phyloP scores from a whole-genome alignment of 208 protist genomes.

The Leptomonas pyrrhocoris region DNA sequence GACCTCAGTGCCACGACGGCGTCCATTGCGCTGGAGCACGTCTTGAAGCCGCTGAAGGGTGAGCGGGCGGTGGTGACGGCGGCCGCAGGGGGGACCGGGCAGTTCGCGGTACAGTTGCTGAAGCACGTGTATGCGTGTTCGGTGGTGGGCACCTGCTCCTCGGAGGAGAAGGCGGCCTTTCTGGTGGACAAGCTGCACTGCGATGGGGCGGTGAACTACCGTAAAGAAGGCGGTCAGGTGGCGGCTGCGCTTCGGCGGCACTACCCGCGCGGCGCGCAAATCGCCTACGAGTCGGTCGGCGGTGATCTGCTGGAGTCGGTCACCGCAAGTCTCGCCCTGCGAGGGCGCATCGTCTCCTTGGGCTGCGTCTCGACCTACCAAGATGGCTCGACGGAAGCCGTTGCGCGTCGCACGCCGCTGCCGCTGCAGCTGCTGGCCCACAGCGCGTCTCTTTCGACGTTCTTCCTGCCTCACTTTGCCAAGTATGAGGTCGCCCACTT shows the following conservation, averaged over 20 bases:
- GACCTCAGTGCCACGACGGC: conserved; percentile 87
- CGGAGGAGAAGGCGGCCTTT: conserved; percentile 71
- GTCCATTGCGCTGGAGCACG: conserved; percentile 80
- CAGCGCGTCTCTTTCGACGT: conserved; percentile 81
- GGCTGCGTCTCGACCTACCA: conserved; percentile 82
- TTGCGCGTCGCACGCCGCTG: conserved; percentile 39
- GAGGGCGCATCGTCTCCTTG: conserved; percentile 80
- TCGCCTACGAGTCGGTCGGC: conserved; percentile 93
- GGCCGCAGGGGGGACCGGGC: conserved; percentile 89
- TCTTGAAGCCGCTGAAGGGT: conserved; percentile 66
- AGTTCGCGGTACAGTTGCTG: conserved; percentile 90
- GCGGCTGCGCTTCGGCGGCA: conserved; percentile 24
- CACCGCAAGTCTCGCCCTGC: conserved; percentile 63
- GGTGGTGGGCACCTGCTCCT: conserved; percentile 91
- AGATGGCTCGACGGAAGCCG: conserved; percentile 27
- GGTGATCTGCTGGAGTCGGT: conserved; percentile 76
- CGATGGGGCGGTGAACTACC: conserved; percentile 84
- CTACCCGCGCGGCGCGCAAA: conserved; percentile 76
- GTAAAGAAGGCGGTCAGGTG: conserved; percentile 3
- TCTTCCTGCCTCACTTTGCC: conserved; percentile 86
- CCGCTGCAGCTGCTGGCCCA: conserved; percentile 74
- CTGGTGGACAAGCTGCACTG: conserved; percentile 65
- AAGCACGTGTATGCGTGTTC: conserved; percentile 76
- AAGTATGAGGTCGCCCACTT: conserved; percentile 75
- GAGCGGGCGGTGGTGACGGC: conserved; percentile 89